Base-by-base conservation (phyloP, 805 yeast genomes). In the Ogataea pilisensis region DNA sequence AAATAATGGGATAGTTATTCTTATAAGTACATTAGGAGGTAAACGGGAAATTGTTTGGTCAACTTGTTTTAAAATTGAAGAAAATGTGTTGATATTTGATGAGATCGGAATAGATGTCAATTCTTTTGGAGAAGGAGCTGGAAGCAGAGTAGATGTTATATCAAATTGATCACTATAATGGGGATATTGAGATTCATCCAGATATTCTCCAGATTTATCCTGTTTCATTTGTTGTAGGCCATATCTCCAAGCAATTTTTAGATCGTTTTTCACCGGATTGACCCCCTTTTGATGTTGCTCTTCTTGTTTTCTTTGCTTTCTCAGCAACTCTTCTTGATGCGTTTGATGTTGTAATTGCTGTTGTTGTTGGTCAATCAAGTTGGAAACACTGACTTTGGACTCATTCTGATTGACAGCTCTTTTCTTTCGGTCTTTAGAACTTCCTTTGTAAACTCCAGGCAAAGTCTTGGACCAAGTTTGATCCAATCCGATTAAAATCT, bases 201-300 rank as follows among this genome's bases (percentile, higher is more conserved):
- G 61, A 6, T 38, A n/a, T n/a, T n/a, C 38, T 34, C 44, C 54
- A 41, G 34, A 47, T 30, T 43, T 54, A 50, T 49, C 58, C 38
- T 55, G 51, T 41, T 62, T 64, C 37, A 68, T 66, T 19, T 68
- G 63, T 19, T 68, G 63, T 37, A 73, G 52, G 0, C 91, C 93
- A 55, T 90, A 90, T 54, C 97, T 75, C 98, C 98, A 90, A 1
- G 98, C 97, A 50, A 90, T 90, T 57, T 82, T 85, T 72, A 90
- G 66, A 48, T 82, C 86, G 5, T 64, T 57, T 55, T 33, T 44
- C 19, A 16, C 9, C 44, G 30, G 11, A 12, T 45, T 38, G 42
- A 43, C 18, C n/a, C n/a, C n/a, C n/a, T n/a, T n/a, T n/a, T n/a
- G n/a, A n/a, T n/a, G n/a, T 43, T 27, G 45, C 46, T 34, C 50